Evolutionary conservation across 2,329 filamentous ascomycete species (phyloP).

Genomic region (Penicillium polonicum): DNA sequence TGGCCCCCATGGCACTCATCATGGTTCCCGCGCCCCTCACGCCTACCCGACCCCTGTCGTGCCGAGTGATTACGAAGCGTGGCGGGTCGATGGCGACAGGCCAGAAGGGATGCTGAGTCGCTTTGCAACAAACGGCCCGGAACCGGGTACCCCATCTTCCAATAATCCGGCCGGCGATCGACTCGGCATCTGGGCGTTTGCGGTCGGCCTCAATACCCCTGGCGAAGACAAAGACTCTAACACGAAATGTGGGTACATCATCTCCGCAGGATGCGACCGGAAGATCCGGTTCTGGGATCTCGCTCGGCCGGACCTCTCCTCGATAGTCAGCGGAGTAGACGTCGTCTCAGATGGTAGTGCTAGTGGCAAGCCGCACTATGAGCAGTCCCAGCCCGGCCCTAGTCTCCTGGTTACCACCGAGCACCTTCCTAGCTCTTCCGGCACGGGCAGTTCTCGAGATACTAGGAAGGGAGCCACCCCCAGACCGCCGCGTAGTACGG

Average conservation of each 20-base stretch:
- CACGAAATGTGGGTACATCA: slow-evolving; percentile 74
- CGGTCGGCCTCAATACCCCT: slow-evolving; percentile 67
- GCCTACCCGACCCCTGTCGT: slow-evolving; percentile 19
- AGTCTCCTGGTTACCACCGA: slow-evolving; percentile 68
- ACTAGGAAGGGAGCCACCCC: slow-evolving; percentile 37
- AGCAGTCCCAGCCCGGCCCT: slow-evolving; percentile 60
- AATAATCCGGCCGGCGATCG: slow-evolving; percentile 25
- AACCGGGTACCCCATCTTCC: slow-evolving; percentile 21
- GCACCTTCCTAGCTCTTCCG: slow-evolving; percentile 49
- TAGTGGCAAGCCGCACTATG: slow-evolving; percentile 65
- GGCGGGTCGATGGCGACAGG: slow-evolving; percentile 86
- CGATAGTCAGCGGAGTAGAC: slow-evolving; percentile 75
- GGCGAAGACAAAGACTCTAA: slow-evolving; percentile 58
- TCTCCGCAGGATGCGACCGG: slow-evolving; percentile 86
- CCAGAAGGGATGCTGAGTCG: slow-evolving; percentile 82
- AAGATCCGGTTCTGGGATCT: slow-evolving; percentile 95
- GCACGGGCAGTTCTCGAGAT: slow-evolving; percentile 26
- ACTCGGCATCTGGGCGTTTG: slow-evolving; percentile 69
- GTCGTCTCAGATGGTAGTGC: slow-evolving; percentile 57
- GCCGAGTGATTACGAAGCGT: slow-evolving; percentile 70
- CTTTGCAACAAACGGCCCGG: slow-evolving; percentile 60
- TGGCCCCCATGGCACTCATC: slow-evolving; percentile 39
- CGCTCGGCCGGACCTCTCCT: slow-evolving; percentile 71
- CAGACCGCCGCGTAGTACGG: slow-evolving; percentile 69
- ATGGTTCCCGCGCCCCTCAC: slow-evolving; percentile 51